Conservation (phyloP, 2,329 filamentous ascomycete genomes). For the Orbilia oligospora region DNA sequence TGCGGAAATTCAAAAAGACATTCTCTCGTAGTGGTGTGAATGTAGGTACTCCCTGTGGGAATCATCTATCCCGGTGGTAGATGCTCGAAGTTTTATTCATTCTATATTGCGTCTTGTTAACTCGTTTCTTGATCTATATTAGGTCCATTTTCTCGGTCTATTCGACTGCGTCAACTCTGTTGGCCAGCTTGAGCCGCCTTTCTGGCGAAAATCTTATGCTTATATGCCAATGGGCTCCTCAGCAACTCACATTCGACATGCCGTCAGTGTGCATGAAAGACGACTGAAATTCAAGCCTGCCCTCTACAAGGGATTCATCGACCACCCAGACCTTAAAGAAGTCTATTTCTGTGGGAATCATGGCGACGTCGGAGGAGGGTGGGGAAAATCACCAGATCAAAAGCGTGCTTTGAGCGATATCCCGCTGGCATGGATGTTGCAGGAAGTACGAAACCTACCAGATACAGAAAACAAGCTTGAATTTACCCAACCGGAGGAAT, state of each 20-base stretch:
- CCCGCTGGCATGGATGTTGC: slow-evolving; percentile 72
- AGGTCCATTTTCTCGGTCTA: slow-evolving; percentile 72
- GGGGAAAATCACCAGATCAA: slow-evolving; percentile 66
- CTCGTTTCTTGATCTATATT: neutral
- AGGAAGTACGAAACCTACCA: slow-evolving; percentile 67
- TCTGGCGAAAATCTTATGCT: slow-evolving; percentile 68
- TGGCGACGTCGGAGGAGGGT: slow-evolving; percentile 72
- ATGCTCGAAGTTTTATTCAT: neutral
- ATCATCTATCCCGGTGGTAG: neutral
- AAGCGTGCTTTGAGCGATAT: slow-evolving; percentile 70
- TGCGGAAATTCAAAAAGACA: slow-evolving; percentile 68
- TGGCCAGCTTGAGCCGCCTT: slow-evolving; percentile 65
- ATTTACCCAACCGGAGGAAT: slow-evolving; percentile 57
- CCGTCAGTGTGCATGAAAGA: slow-evolving; percentile 72
- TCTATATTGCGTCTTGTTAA: neutral
- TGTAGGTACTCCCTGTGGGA: slow-evolving; percentile 1
- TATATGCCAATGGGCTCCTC: slow-evolving; percentile 68
- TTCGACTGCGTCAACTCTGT: slow-evolving; percentile 73
- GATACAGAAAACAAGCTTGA: slow-evolving; percentile 58
- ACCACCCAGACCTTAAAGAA: slow-evolving; percentile 67
- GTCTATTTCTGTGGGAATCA: slow-evolving; percentile 74
- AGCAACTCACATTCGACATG: slow-evolving; percentile 70
- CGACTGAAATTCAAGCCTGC: slow-evolving; percentile 73
- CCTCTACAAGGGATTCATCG: slow-evolving; percentile 66
- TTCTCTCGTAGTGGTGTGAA: slow-evolving; percentile 70